These are phyloP conservation scores for Tinospora cordifolia DNA, from an alignment of 164 flowering plant species.

Conservation along the genomic window DNA sequence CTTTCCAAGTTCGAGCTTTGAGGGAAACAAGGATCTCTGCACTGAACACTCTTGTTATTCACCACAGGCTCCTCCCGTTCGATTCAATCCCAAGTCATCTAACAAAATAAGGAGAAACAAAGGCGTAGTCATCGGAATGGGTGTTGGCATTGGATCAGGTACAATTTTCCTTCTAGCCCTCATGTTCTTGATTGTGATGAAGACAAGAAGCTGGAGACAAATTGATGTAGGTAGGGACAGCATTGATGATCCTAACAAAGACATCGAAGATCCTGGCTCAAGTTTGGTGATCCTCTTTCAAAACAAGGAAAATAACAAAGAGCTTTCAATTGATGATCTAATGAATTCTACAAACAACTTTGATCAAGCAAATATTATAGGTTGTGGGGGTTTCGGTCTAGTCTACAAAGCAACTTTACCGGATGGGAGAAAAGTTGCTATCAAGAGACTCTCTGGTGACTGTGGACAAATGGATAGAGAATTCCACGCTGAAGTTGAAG, in stretches of 20 bases:
- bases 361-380: slow-evolving; percentile 69
- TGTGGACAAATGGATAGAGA: slow-evolving; percentile 74
- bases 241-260: slow-evolving; percentile 16
- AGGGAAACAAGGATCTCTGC: slow-evolving; percentile 50
- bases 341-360: slow-evolving; percentile 57
- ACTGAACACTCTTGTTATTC: slow-evolving; percentile 29
- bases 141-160: slow-evolving; percentile 39
- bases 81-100: background rate
- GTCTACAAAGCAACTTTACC: slow-evolving; percentile 66
- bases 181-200: slow-evolving; percentile 24
- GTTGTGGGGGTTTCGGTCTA: slow-evolving; percentile 79
- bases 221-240: slow-evolving; percentile 33
- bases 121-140: slow-evolving; percentile 30
- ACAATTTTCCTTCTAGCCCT: slow-evolving; percentile 29
- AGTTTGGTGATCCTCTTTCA: slow-evolving; percentile 40
- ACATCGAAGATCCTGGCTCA: slow-evolving; percentile 33
- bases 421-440: slow-evolving; percentile 57
- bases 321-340: slow-evolving; percentile 49
- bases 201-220: slow-evolving; percentile 18
- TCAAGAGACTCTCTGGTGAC: slow-evolving; percentile 70
- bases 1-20: slow-evolving; percentile 50
- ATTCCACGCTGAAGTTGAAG: slow-evolving; percentile 71
- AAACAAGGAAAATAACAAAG: slow-evolving; percentile 32
- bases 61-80: background rate
- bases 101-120: slow-evolving; percentile 19